phyloP scores from a whole-genome alignment of 805 yeast genomes.

The Saccharomycopsis sp. region DNA sequence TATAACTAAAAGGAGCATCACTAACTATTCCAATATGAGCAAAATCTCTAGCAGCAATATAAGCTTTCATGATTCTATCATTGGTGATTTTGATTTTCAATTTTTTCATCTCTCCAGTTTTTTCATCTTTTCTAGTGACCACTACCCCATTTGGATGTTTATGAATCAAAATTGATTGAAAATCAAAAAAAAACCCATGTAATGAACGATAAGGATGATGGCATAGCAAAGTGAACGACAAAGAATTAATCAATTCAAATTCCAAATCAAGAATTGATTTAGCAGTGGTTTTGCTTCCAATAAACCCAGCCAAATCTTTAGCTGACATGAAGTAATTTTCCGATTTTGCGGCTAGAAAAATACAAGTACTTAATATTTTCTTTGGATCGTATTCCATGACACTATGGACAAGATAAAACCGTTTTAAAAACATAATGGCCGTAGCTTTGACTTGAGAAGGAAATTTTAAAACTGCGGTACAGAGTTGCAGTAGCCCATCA shows the following conservation, averaged over 20 bases:
- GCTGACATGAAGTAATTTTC: constrained; percentile 87
- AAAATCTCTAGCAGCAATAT: constrained; percentile 59
- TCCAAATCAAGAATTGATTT: constrained; percentile 68
- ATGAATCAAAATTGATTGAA: constrained; percentile 48
- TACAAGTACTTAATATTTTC: constrained; percentile 65
- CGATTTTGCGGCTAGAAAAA: constrained; percentile 85
- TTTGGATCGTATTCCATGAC: constrained; percentile 88
- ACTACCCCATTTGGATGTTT: constrained; percentile 17
- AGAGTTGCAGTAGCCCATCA: constrained; percentile 57
- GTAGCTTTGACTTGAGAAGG: constrained; percentile 83
- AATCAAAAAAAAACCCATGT: constrained; percentile 91
- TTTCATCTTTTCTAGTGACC: constrained; percentile 8
- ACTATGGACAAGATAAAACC: constrained; percentile 69
- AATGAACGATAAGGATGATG: constrained; percentile 86
- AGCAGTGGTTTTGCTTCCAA: constrained; percentile 46
- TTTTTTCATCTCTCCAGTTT: constrained; percentile 20
- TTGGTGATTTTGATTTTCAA: constrained; percentile 7
- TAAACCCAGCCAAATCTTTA: constrained; percentile 52
- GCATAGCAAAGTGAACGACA: constrained; percentile 69
- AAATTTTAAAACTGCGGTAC: constrained; percentile 55
- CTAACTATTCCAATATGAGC: constrained; percentile 62
- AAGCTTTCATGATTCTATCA: constrained; percentile 28
- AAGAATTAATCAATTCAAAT: constrained; percentile 60
- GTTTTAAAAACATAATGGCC: constrained; percentile 70
- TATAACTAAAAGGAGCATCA: constrained; percentile 65